These are phyloP conservation scores for Daldinia sp. DNA, from an alignment of 2,329 filamentous ascomycete species.

Conservation along the genomic window DNA sequence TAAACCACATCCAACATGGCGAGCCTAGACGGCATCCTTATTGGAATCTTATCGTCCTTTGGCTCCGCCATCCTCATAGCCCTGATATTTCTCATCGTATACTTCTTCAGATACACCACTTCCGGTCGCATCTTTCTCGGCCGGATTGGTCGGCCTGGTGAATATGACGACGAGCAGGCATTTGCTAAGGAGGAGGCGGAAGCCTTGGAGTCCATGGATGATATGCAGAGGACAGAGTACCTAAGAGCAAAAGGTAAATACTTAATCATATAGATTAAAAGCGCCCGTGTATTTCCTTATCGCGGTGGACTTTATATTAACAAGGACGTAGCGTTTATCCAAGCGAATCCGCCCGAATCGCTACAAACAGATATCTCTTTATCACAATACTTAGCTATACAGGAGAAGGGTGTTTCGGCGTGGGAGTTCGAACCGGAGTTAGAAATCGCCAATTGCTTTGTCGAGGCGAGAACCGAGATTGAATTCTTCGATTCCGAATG, in stretches of 20 bases:
- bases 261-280: background rate
- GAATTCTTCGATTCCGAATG: slow-evolving; percentile 99
- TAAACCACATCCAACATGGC: slow-evolving; percentile 38
- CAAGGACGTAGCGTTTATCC: slow-evolving; percentile 76
- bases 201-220: slow-evolving; percentile 94
- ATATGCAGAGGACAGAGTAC: slow-evolving; percentile 89
- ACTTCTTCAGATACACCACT: slow-evolving; percentile 91
- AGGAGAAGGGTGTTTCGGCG: slow-evolving; percentile 98
- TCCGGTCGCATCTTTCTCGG: slow-evolving; percentile 92
- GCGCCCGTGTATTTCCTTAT: background rate
- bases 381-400: slow-evolving; percentile 96
- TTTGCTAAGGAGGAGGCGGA: slow-evolving; percentile 94
- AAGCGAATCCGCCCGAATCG: slow-evolving; percentile 94
- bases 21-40: slow-evolving; percentile 78
- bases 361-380: slow-evolving; percentile 95
- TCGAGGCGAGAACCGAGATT: slow-evolving; percentile 94
- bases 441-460: slow-evolving; percentile 98
- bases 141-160: slow-evolving; percentile 89
- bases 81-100: slow-evolving; percentile 80
- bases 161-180: slow-evolving; percentile 97
- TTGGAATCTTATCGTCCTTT: slow-evolving; percentile 93
- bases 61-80: slow-evolving; percentile 88
- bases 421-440: slow-evolving; percentile 99
- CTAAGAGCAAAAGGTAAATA: slow-evolving; percentile 86
- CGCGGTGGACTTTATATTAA: background rate